Conservation (phyloP, 2,329 filamentous ascomycete genomes). For the Cercospora beticola region DNA sequence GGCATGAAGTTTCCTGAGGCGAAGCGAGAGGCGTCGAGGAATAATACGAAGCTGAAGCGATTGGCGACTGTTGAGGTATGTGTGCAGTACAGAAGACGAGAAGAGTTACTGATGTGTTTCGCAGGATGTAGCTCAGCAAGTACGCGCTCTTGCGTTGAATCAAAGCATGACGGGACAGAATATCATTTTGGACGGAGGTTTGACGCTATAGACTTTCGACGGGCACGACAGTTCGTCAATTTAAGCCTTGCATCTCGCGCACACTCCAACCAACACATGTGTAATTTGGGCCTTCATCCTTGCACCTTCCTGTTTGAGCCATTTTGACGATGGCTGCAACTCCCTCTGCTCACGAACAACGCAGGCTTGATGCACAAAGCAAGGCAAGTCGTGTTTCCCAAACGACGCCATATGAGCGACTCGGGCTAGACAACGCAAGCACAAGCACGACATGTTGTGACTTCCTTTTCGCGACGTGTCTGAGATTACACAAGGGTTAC, state of each 20-base stretch:
- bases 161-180: slow-evolving; percentile 56
- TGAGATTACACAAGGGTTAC: slow-evolving; percentile 6
- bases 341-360: not conserved
- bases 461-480: not conserved
- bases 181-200: slow-evolving; percentile 49
- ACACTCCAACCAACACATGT: slow-evolving; percentile 1
- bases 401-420: not conserved
- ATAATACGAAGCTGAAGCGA: slow-evolving; percentile 50
- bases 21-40: slow-evolving; percentile 45
- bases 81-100: not conserved
- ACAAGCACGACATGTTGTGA: slow-evolving; percentile 3
- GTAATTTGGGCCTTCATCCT: not conserved
- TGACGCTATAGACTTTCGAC: slow-evolving; percentile 17
- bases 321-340: not conserved
- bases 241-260: not conserved
- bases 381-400: not conserved
- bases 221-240: not conserved
- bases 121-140: slow-evolving; percentile 56
- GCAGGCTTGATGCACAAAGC: not conserved
- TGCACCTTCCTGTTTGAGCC: not conserved
- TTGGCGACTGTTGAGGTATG: slow-evolving; percentile 55
- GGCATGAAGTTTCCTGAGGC: slow-evolving; percentile 49
- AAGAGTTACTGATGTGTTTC: slow-evolving; percentile 5
- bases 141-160: slow-evolving; percentile 51
- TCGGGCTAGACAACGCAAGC: not conserved